A percentile compares a stretch with the other conserved stretches of the same genome.
Conservation (phyloP, 2,329 filamentous ascomycete species). For the Aspergillus sergii region DNA sequence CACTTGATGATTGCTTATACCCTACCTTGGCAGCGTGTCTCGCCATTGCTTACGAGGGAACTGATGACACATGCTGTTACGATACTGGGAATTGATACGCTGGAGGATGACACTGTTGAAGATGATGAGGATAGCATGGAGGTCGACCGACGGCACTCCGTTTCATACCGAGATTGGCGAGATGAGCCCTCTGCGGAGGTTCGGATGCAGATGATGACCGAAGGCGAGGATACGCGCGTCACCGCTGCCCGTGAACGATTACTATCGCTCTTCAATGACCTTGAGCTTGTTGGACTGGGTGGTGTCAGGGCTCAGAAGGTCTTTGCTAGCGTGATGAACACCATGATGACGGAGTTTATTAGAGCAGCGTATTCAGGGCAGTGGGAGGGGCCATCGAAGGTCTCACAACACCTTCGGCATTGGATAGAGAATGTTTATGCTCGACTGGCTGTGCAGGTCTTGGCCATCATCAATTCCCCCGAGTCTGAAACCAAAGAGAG, state of each 20-base stretch:
- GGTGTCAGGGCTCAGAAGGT: conserved; percentile 58
- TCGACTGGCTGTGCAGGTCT: conserved; percentile 53
- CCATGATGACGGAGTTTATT: conserved; percentile 59
- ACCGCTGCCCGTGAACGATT: conserved; percentile 37
- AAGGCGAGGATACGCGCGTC: conserved; percentile 32
- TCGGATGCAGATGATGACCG: conserved; percentile 36
- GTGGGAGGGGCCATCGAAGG: conserved; percentile 55
- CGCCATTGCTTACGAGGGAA: conserved; percentile 47
- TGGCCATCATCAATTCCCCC: conserved; percentile 43
- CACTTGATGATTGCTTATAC: conserved; percentile 53
- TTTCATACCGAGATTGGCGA: conserved; percentile 43
- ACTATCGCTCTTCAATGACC: conserved; percentile 44
- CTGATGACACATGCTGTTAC: conserved; percentile 48
- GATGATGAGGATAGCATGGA: conserved; percentile 39
- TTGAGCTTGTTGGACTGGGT: conserved; percentile 59
- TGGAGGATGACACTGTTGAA: conserved; percentile 26
- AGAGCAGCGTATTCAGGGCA: conserved; percentile 59
- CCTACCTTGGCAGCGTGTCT: conserved; percentile 45
- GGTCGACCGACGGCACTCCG: conserved; percentile 37
- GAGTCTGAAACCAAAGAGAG: conserved; percentile 24
- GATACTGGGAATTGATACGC: conserved; percentile 44
- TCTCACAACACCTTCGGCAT: conserved; percentile 52
- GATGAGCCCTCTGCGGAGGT: conserved; percentile 31
- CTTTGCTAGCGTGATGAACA: conserved; percentile 61
- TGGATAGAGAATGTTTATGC: conserved; percentile 61